These are phyloP conservation scores for Lactarius vividus DNA, from an alignment of 768 basidiomycete species.

Conservation along the genomic window DNA sequence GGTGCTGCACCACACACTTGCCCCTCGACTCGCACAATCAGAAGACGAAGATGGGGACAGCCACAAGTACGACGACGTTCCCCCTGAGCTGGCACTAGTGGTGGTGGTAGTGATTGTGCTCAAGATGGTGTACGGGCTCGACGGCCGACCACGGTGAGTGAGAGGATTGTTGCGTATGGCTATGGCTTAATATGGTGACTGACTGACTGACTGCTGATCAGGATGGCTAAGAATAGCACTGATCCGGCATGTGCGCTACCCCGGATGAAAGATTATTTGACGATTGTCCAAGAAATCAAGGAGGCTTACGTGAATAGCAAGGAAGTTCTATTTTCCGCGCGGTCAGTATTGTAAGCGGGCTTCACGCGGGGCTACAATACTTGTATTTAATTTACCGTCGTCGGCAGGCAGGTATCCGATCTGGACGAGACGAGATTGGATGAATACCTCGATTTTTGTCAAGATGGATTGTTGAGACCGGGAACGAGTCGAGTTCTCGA, in stretches of 20 bases:
- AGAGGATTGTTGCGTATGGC: neutral
- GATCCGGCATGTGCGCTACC: conserved; percentile 28
- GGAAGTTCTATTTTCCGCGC: conserved; percentile 21
- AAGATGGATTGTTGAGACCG: conserved; percentile 12
- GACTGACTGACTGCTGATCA: conserved; percentile 41
- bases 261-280: conserved; percentile 23
- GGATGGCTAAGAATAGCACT: conserved; percentile 9
- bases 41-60: conserved; percentile 42
- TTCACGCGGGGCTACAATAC: neutral
- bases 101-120: conserved; percentile 64
- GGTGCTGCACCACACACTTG: conserved; percentile 55
- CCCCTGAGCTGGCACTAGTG: conserved; percentile 64
- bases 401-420: conserved; percentile 17
- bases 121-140: conserved; percentile 85
- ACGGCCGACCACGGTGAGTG: conserved; percentile 57
- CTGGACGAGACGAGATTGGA: conserved; percentile 18
- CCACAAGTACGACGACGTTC: conserved; percentile 60
- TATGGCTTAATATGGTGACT: neutral
- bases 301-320: conserved; percentile 11
- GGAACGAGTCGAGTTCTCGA: conserved; percentile 36
- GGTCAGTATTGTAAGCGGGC: conserved; percentile 20
- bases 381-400: neutral
- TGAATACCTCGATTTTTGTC: conserved; percentile 24
- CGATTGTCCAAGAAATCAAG: conserved; percentile 15
- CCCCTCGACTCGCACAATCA: conserved; percentile 39